phyloP scores from a whole-genome alignment of 495 filamentous ascomycete genomes.

The Penicillium paxilli region DNA sequence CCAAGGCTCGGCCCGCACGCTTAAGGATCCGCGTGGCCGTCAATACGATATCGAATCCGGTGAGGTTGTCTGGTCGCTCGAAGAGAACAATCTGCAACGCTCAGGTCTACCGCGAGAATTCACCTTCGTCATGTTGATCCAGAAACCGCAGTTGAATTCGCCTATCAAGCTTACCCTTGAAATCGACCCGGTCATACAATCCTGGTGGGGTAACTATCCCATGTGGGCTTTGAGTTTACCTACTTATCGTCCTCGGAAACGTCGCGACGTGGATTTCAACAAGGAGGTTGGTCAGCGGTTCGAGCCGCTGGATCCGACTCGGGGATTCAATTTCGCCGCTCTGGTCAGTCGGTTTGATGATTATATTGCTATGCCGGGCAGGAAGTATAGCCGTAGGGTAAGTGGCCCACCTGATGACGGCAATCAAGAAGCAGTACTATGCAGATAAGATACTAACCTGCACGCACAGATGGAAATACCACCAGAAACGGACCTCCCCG shows the following conservation, averaged over 20 bases:
- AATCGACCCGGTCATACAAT: slow-evolving; percentile 41
- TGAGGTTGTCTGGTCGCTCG: slow-evolving; percentile 52
- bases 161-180: slow-evolving; percentile 31
- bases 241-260: slow-evolving; percentile 28
- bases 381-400: slow-evolving; percentile 32
- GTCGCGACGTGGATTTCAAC: slow-evolving; percentile 34
- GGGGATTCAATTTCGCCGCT: slow-evolving; percentile 43
- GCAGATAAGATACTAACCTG: too few relatives aligned
- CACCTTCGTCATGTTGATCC: slow-evolving; percentile 53
- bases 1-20: slow-evolving; percentile 48
- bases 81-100: slow-evolving; percentile 51
- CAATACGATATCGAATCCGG: slow-evolving; percentile 44
- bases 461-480: slow-evolving; percentile 17
- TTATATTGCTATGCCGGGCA: slow-evolving; percentile 44
- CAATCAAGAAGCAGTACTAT: too few relatives aligned
- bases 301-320: slow-evolving; percentile 22
- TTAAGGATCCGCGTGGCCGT: slow-evolving; percentile 31
- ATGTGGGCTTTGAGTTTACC: slow-evolving; percentile 27
- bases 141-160: slow-evolving; percentile 37
- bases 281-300: slow-evolving; percentile 41
- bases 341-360: slow-evolving; percentile 41
- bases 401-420: too few relatives aligned
- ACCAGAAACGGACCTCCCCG: not conserved
- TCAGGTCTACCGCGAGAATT: slow-evolving; percentile 56
- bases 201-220: slow-evolving; percentile 34